phyloP scores from a whole-genome alignment of 495 filamentous ascomycete genomes.

The Aspergillus steynii region DNA sequence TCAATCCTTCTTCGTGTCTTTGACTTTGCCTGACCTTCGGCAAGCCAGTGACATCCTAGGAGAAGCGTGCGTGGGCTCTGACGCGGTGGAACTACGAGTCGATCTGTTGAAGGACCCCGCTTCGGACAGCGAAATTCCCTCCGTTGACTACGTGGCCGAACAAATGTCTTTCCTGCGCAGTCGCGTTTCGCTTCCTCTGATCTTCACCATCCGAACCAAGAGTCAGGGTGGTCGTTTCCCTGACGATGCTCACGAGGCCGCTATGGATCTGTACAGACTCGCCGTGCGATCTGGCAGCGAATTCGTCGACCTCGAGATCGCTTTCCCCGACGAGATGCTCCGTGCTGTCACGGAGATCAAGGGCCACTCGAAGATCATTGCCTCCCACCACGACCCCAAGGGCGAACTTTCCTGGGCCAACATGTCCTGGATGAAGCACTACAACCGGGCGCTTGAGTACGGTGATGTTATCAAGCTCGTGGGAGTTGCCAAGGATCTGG shows the following conservation, averaged over 20 bases:
- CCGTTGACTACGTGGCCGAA: slow-evolving; percentile 71
- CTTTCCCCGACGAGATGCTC: slow-evolving; percentile 73
- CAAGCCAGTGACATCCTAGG: slow-evolving; percentile 62
- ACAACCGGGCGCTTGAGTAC: slow-evolving; percentile 81
- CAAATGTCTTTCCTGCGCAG: slow-evolving; percentile 81
- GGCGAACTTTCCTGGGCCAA: slow-evolving; percentile 82
- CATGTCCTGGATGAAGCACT: slow-evolving; percentile 82
- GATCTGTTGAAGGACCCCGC: slow-evolving; percentile 81
- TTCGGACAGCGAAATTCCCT: slow-evolving; percentile 56
- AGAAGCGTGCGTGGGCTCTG: slow-evolving; percentile 77
- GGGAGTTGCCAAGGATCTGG: slow-evolving; percentile 71
- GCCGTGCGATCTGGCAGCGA: slow-evolving; percentile 84
- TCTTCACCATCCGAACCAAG: slow-evolving; percentile 88
- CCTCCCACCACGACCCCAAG: slow-evolving; percentile 89
- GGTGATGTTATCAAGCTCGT: slow-evolving; percentile 96
- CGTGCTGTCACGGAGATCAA: slow-evolving; percentile 65
- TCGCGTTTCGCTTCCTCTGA: slow-evolving; percentile 74
- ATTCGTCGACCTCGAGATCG: slow-evolving; percentile 92
- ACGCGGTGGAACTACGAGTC: slow-evolving; percentile 93
- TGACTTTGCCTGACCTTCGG: slow-evolving; percentile 77
- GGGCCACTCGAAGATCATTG: slow-evolving; percentile 79
- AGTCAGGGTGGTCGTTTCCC: slow-evolving; percentile 89
- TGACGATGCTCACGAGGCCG: slow-evolving; percentile 68
- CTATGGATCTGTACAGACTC: slow-evolving; percentile 70
- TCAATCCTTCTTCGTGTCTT: slow-evolving; percentile 87